Conservation (phyloP, 2,329 filamentous ascomycete species). For the Penicillium capsulatum region DNA sequence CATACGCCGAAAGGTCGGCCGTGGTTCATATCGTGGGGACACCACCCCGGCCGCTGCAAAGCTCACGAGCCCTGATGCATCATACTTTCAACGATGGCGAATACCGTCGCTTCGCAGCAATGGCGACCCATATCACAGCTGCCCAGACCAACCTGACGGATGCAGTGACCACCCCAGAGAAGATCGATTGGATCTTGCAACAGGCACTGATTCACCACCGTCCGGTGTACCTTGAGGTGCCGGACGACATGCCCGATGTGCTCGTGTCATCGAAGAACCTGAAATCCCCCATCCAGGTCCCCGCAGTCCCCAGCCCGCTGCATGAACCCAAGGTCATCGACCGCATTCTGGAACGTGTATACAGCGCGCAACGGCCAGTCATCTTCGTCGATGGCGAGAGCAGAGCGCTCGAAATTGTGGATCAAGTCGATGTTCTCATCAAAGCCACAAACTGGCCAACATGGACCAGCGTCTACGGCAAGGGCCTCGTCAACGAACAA, state of each 20-base stretch:
- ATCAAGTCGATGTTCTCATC: slow-evolving; percentile 44
- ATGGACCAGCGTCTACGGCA: slow-evolving; percentile 48
- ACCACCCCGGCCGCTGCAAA: slow-evolving; percentile 45
- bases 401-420: slow-evolving; percentile 40
- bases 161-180: slow-evolving; percentile 43
- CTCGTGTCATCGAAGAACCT: slow-evolving; percentile 21
- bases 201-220: slow-evolving; percentile 52
- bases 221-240: slow-evolving; percentile 55
- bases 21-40: slow-evolving; percentile 60
- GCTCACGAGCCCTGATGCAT: slow-evolving; percentile 49
- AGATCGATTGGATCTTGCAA: slow-evolving; percentile 51
- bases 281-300: slow-evolving; percentile 16
- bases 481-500: slow-evolving; percentile 50
- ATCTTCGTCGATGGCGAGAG: slow-evolving; percentile 53
- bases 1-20: slow-evolving; percentile 67
- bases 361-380: slow-evolving; percentile 45
- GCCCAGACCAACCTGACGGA: slow-evolving; percentile 49
- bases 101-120: slow-evolving; percentile 49
- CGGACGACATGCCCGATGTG: slow-evolving; percentile 49
- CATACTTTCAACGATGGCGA: slow-evolving; percentile 65
- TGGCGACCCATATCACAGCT: slow-evolving; percentile 49
- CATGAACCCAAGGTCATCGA: slow-evolving; percentile 24
- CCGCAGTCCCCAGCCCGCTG: slow-evolving; percentile 8
- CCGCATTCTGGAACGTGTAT: slow-evolving; percentile 42
- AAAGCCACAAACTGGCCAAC: slow-evolving; percentile 46